Evolutionary conservation across 208 protist genomes (phyloP), one percentile per base, ranked within the genome.

Genomic region (Wallacemonas sp.): DNA sequence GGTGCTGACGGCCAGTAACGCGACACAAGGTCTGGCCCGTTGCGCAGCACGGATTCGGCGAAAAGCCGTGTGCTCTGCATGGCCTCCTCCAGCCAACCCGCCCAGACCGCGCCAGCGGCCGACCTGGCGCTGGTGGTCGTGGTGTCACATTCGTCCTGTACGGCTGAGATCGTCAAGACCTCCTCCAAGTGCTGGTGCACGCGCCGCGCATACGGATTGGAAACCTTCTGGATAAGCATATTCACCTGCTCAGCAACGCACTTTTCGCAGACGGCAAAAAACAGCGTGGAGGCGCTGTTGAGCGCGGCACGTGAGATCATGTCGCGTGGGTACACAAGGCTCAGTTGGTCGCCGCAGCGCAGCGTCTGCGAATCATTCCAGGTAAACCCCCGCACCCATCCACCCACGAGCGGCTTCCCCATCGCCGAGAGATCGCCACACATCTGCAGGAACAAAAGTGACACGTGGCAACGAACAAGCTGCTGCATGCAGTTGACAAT

Each of bases 391-490:
- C 22, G 9, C 29, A 57, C 50, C 50, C 50, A 57, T 3, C 32
- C 30, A 3, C 50, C 50, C n/a, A 57, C 22, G 15, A 57, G 50
- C 50, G 50, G 50, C 21, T 57, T 57, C 6, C 50, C 50, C 26
- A 41, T 0, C 26, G 13, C 13, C 30, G 50, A 34, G 4, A 57
- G 22, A 32, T 57, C 50, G 8, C 50, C 50, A 19, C 30, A 57
- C 50, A 57, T 4, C 30, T 41, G 50, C 26, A 57, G 30, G 3
- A 57, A 4, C 19, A 32, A 17, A 8, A 57, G 30, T 19, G 50
- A 21, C 15, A 57, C 50, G 0, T 30, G 26, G 13, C 15, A 26
- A 4, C 50, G 50, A 10, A 57, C 30, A 19, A 57, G 24, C 30
- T 8, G 19, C 29, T 57, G 13, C 50, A 57, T 57, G 50, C 33